phyloP scores from a whole-genome alignment of 164 flowering plant genomes.

The Magnolia sinica region DNA sequence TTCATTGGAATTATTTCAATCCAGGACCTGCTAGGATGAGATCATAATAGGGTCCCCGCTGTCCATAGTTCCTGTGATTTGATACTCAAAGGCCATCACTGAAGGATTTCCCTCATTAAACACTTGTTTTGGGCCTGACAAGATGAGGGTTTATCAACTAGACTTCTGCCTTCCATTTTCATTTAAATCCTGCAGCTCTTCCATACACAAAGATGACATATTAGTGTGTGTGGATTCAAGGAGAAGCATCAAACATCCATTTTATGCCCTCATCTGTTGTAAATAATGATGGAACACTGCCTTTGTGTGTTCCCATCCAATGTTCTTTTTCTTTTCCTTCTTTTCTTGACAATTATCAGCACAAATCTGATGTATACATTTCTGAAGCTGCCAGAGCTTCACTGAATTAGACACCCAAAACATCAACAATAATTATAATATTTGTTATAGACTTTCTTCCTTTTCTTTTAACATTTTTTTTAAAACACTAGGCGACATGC shows the following conservation, averaged over 20 bases:
- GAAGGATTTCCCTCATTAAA: no score
- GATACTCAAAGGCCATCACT: no score
- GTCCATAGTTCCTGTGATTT: no score
- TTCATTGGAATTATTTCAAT: no score
- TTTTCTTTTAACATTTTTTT: slow-evolving; percentile 1
- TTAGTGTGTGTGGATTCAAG: no score
- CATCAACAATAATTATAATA: not conserved
- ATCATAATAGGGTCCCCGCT: no score
- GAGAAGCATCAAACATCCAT: not conserved
- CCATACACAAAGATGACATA: no score
- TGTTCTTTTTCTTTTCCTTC: not conserved
- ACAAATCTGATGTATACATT: slow-evolving; percentile 27
- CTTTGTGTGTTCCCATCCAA: slow-evolving; percentile 9
- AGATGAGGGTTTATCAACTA: no score
- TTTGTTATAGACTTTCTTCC: slow-evolving; percentile 2
- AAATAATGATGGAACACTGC: slow-evolving; percentile 1
- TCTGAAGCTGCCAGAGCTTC: slow-evolving; percentile 20
- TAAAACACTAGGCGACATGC: not conserved
- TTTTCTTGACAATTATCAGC: slow-evolving; percentile 8
- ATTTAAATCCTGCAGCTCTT: no score
- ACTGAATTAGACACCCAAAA: slow-evolving; percentile 13
- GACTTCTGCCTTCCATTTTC: no score
- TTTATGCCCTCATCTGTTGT: not conserved
- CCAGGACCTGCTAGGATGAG: no score
- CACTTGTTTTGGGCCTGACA: no score